Evolutionary conservation across 2,329 filamentous ascomycete species (phyloP), one percentile per base, ranked within the genome.

Genomic region (Aquanectria penicillioides): DNA sequence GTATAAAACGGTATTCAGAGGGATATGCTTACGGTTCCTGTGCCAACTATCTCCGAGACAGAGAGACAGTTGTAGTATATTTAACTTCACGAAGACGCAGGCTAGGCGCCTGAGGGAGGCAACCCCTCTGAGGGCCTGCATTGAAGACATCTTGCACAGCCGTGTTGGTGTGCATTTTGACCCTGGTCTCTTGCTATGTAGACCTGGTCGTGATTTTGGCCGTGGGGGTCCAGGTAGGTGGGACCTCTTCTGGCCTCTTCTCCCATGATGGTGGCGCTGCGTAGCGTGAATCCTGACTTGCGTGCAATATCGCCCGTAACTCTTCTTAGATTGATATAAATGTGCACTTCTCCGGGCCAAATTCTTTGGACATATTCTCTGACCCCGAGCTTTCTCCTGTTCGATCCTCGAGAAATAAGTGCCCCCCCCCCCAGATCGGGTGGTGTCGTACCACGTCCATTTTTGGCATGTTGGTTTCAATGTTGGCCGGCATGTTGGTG

Each of bases 1-100:
- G n/a, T n/a, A n/a, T n/a, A n/a, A n/a, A n/a, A n/a, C n/a, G n/a
- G n/a, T n/a, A n/a, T n/a, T n/a, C n/a, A n/a, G n/a, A n/a, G n/a
- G n/a, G 40, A 33, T 37, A 17, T 33, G 22, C 28, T n/a, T 43
- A 34, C 55, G 31, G 63, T 64, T 61, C 59, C 51, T 67, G 52
- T 47, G 59, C 65, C 62, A 64, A 62, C 57, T 56, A n/a, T 25
- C 9, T 17, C n/a, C 13, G 15, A 11, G 15, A 34, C 15, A 12
- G 20, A 33, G 10, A 15, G 29, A 17, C 23, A 26, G n/a, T 18
- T 20, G 12, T 12, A 22, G 5, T 34, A 44, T 66, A 69, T 69
- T 65, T 69, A 69, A 52, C 37, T 23, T 22, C 15, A 3, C 5
- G 12, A 18, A 3, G 8, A n/a, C 15, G 36, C 18, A 34, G 20